Conservation (phyloP, 192 early-diverging fungal genomes). For the Helicostylum pulchrum region DNA sequence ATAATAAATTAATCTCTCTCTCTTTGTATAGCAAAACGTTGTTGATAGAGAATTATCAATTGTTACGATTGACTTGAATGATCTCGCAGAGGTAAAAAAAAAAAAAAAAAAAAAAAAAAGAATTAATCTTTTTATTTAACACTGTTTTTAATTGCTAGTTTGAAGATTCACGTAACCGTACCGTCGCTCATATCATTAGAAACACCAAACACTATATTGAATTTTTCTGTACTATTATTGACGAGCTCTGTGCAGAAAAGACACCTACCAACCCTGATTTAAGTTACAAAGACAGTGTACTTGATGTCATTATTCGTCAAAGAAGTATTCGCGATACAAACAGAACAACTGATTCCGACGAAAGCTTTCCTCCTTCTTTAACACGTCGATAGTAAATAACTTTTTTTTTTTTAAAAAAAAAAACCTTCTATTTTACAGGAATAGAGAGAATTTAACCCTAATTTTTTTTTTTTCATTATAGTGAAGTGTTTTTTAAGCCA, state of each 20-base stretch:
- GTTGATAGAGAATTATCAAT: slow-evolving; percentile 59
- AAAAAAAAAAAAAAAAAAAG: not conserved
- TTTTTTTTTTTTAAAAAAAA: not conserved
- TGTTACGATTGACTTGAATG: slow-evolving; percentile 65
- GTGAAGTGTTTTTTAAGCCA: slow-evolving; percentile 80
- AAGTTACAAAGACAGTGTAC: slow-evolving; percentile 69
- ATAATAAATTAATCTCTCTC: not conserved
- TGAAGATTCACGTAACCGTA: slow-evolving; percentile 38
- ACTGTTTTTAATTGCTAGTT: slow-evolving; percentile 29
- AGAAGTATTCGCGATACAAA: slow-evolving; percentile 67
- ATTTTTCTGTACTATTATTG: slow-evolving; percentile 76
- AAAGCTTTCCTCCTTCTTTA: slow-evolving; percentile 73
- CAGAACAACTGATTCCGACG: slow-evolving; percentile 33
- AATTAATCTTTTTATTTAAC: not conserved
- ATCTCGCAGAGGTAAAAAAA: slow-evolving; percentile 49
- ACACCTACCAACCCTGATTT: slow-evolving; percentile 50
- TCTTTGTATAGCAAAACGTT: slow-evolving; percentile 51
- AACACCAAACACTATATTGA: slow-evolving; percentile 88
- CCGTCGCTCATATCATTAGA: slow-evolving; percentile 65
- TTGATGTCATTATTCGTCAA: slow-evolving; percentile 89
- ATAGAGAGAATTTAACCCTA: not conserved
- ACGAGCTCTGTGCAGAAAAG: slow-evolving; percentile 52
- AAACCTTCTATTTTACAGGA: not conserved
- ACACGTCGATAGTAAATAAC: slow-evolving; percentile 82
- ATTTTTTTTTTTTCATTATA: slow-evolving; percentile 23